Base-by-base conservation (phyloP, 2,329 filamentous ascomycete genomes). In the Coleophoma cylindrospora region DNA sequence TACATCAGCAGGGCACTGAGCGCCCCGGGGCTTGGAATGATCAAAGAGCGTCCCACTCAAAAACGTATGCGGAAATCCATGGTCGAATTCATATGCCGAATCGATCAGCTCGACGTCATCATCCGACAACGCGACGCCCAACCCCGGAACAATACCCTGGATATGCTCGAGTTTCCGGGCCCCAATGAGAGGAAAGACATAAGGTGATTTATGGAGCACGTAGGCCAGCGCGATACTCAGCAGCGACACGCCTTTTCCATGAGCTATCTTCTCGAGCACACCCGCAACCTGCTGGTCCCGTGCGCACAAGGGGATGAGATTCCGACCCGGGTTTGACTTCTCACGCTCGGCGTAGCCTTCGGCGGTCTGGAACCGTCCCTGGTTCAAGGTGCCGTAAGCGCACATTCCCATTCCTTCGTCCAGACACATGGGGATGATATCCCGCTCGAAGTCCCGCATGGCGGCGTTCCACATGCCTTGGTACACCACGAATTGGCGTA, bases 401-500 rank as follows among this genome's bases (percentile, higher is more conserved):
- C 66, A 12, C 77, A 49, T 68, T 51, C n/a, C 75, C 76, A 83
- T 82, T 9, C 77, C 77, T 54, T 80, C 74, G 40, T 71, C 66
- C 11, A 66, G 66, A n/a, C 68, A 71, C 80, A 82, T 82, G 19
- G 77, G 77, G 14, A 83, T 70, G 54, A 81, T 77, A 14, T 80
- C 77, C 11, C 76, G 69, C 61, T 81, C 69, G 40, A 86, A 77
- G 64, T 88, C 84, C 21, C 85, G 78, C n/a, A 68, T 62, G 0
- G 75, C 73, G 13, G 77, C 76, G 34, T 70, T 79, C 81, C 81
- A 87, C 15, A 67, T 69, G 11, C 83, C 84, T 65, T 85, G 81
- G 65, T 86, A 86, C 41, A 86, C 75, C 40, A 71, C 75, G 68
- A 90, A 89, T 34, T 40, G 51, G 9, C 80, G 77, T 34, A 87